Conservation (phyloP, 495 filamentous ascomycete genomes). For the Talaromyces liani region DNA sequence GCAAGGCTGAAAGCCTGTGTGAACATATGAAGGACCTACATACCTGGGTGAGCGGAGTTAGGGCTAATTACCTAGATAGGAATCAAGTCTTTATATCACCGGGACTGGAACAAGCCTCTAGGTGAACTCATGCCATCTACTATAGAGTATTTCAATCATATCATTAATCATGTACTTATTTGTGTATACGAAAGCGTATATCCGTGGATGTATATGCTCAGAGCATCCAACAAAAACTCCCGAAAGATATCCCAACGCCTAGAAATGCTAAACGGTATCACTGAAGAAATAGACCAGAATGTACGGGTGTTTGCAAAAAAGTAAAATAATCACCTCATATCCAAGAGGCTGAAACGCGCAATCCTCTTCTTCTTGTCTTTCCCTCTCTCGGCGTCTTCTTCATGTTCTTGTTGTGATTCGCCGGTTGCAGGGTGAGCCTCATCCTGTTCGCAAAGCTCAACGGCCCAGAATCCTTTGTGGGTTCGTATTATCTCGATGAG, state of each 20-base stretch:
- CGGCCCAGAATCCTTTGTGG: constrained; percentile 27
- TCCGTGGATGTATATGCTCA: neutral
- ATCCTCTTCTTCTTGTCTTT: constrained; percentile 26
- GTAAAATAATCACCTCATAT: constrained; percentile 19
- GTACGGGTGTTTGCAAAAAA: neutral
- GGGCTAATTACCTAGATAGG: too few species aligned
- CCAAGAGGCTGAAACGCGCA: constrained; percentile 31
- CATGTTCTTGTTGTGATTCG: neutral
- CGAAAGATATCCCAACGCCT: neutral
- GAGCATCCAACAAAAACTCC: neutral
- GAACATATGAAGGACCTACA: too few species aligned
- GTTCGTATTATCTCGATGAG: constrained; percentile 1
- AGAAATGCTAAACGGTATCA: neutral
- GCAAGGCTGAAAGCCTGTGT: too few species aligned
- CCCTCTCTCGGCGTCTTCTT: constrained; percentile 4
- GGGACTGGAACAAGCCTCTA: too few species aligned
- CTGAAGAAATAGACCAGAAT: neutral
- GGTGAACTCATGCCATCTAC: too few species aligned
- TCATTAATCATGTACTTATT: neutral
- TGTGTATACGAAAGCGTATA: neutral
- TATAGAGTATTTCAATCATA: neutral
- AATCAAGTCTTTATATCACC: too few species aligned
- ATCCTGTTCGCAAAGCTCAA: constrained; percentile 11
- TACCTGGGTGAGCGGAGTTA: too few species aligned
- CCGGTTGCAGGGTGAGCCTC: constrained; percentile 7